Evolutionary conservation across 306 rosid genomes (phyloP), one percentile per base, ranked within the genome.

Genomic region (Citrullus amarus): DNA sequence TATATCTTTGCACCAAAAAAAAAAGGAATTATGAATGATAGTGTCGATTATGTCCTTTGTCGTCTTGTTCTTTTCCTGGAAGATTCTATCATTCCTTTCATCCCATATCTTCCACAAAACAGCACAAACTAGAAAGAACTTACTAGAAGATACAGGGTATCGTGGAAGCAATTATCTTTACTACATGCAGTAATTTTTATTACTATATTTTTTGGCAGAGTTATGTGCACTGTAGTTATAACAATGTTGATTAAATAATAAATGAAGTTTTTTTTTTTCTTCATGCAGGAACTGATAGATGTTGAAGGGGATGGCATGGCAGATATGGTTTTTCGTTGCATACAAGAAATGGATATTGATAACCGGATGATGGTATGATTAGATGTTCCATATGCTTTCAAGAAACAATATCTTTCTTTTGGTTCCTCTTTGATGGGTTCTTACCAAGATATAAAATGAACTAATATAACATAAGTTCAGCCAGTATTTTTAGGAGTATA

Each of bases 291-390:
- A 82, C 93, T 96, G 80, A 92, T 96, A 62, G 99, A 96, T 77
- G 98, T 92, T 36, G 99, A 96, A 90, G 99, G 99, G 73, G 99
- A 96, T 88, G 99, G 99, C 84, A 96, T 96, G 93, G 99, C 99
- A 69, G 99, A 96, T 87, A 96, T 96, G 99, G 99, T 96, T 39
- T 96, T 96, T 82, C 97, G 88, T 83, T 96, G 98, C 88, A 96
- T 96, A 81, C 99, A 96, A 85, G 98, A 96, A 88, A 92, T 96
- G 98, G 99, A 92, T 88, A 96, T 96, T 80, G 99, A 96, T 89
- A 96, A 96, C 63, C 89, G 99, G 58, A 96, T 96, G 99, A 88
- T 89, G 99, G 99, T 96, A 87, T 20, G 75, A 79, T 68, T 62
- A 70, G 84, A 48, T 65, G 36, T 76, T 30, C 83, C 34, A 22